Percentiles rank a stretch among this genome's conserved stretches.
These are phyloP conservation scores for Penicillium concentricum DNA, from an alignment of 2,329 filamentous ascomycete genomes.

Conservation along the genomic window DNA sequence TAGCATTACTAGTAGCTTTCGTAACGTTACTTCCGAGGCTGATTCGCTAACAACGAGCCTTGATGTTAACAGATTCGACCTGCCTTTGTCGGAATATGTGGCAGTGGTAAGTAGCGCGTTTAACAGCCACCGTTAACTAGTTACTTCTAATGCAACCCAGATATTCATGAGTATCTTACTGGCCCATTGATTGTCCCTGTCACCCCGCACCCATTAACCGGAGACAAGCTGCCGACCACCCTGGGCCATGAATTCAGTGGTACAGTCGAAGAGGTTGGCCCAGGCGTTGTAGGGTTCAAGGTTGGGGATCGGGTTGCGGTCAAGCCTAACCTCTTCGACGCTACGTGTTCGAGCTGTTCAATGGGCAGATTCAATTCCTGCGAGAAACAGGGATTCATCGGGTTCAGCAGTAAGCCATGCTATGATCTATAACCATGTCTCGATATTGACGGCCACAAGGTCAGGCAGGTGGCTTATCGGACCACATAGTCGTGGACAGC, in stretches of 20 bases:
- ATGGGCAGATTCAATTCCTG: constrained; percentile 59
- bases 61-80: constrained; percentile 23
- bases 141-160: constrained; percentile 21
- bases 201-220: constrained; percentile 57
- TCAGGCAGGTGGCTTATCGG: constrained; percentile 28
- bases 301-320: constrained; percentile 59
- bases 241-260: constrained; percentile 67
- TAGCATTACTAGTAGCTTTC: constrained; percentile 8
- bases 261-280: constrained; percentile 58
- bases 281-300: constrained; percentile 47
- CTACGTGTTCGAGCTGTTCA: constrained; percentile 56
- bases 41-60: neutral
- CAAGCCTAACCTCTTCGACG: constrained; percentile 60
- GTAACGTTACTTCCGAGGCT: neutral
- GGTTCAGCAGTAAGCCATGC: constrained; percentile 42
- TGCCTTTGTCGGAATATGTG: constrained; percentile 39
- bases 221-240: constrained; percentile 57
- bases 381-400: constrained; percentile 55
- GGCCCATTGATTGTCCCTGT: constrained; percentile 51
- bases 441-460: constrained; percentile 38
- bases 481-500: constrained; percentile 26
- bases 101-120: constrained; percentile 22
- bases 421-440: constrained; percentile 28
- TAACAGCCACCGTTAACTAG: neutral
- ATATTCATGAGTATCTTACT: constrained; percentile 55